These are phyloP conservation scores for Phytopythium cucurbitacearum DNA, from an alignment of 352 stramenopile species.

Conservation along the genomic window DNA sequence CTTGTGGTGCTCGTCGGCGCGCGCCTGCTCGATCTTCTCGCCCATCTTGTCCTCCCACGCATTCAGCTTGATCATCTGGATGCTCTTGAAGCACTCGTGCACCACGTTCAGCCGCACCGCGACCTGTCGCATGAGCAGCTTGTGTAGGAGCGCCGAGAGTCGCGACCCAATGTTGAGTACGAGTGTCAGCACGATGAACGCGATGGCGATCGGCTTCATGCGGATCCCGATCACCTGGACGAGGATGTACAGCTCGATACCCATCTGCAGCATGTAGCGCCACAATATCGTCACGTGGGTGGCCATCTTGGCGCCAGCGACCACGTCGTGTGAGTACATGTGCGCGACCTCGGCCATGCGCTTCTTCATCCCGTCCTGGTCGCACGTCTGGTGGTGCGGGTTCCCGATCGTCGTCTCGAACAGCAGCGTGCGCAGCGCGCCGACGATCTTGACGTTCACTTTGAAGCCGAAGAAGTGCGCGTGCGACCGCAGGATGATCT, in stretches of 20 bases:
- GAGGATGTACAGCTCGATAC: conserved; percentile 30
- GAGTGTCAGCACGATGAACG: conserved; percentile 18
- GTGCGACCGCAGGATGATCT: conserved; percentile 20
- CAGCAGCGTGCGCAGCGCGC: conserved; percentile 23
- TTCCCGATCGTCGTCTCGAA: conserved; percentile 38
- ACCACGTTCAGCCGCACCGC: conserved; percentile 32
- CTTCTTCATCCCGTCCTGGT: conserved; percentile 21
- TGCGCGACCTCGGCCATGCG: conserved; percentile 28
- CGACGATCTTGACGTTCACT: conserved; percentile 30
- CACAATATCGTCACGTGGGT: conserved; percentile 26
- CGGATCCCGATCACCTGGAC: conserved; percentile 31
- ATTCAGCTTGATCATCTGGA: conserved; percentile 58
- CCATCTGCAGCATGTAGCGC: conserved; percentile 21
- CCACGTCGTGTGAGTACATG: conserved; percentile 28
- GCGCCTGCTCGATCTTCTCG: conserved; percentile 28
- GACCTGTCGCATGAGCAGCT: conserved; percentile 18
- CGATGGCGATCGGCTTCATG: conserved; percentile 20
- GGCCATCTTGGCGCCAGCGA: conserved; percentile 16
- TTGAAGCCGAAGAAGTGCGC: conserved; percentile 27
- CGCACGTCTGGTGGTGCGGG: conserved; percentile 3
- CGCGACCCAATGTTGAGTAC: conserved; percentile 18
- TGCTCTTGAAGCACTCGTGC: conserved; percentile 42
- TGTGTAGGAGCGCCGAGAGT: conserved; percentile 11
- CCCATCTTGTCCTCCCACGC: conserved; percentile 55
- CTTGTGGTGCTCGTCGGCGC: conserved; percentile 29